Conservation (phyloP, 2,329 filamentous ascomycete genomes). For the Fusarium sp. region DNA sequence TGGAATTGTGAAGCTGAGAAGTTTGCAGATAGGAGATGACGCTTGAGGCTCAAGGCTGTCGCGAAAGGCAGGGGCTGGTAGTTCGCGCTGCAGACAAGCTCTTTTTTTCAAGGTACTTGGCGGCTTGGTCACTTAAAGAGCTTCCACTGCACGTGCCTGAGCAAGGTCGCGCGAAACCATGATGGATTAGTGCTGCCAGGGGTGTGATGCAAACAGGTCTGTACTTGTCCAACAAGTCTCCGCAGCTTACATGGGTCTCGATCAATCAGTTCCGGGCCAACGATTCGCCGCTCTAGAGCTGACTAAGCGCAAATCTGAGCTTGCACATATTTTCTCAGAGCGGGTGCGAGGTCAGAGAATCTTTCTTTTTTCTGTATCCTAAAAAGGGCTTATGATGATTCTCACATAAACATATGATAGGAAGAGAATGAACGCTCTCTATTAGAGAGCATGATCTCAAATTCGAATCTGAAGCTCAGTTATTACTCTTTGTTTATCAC, state of each 20-base stretch:
- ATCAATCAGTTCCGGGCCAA: conserved; percentile 36
- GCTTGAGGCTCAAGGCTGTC: conserved; percentile 40
- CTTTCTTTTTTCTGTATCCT: conserved; percentile 48
- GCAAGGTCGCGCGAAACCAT: conserved; percentile 2
- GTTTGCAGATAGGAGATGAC: conserved; percentile 41
- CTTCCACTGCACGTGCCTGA: conserved; percentile 24
- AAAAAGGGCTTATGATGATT: conserved; percentile 71
- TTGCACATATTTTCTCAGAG: conserved; percentile 38
- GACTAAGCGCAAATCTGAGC: conserved; percentile 43
- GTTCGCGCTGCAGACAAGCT: conserved; percentile 37
- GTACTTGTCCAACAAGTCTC: conserved; percentile 25
- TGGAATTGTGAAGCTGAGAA: conserved; percentile 27
- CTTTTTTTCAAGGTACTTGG: conserved; percentile 37
- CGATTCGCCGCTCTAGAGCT: conserved; percentile 37
- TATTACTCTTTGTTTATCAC: conserved; percentile 17
- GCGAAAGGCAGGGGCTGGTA: conserved; percentile 46
- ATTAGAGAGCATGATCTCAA: conserved; percentile 70
- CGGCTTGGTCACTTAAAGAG: conserved; percentile 27
- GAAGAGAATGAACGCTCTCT: conserved; percentile 73
- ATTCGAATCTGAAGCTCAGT: conserved; percentile 68
- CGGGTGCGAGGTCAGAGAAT: conserved; percentile 24
- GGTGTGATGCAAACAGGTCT: conserved; percentile 31
- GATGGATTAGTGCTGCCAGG: conserved; percentile 20
- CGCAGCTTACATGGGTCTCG: conserved; percentile 10
- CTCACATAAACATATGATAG: conserved; percentile 69